Percentiles rank a stretch among this genome's conserved stretches.
Conservation (phyloP, 2,329 filamentous ascomycete species). For the Talaromyces sp. region DNA sequence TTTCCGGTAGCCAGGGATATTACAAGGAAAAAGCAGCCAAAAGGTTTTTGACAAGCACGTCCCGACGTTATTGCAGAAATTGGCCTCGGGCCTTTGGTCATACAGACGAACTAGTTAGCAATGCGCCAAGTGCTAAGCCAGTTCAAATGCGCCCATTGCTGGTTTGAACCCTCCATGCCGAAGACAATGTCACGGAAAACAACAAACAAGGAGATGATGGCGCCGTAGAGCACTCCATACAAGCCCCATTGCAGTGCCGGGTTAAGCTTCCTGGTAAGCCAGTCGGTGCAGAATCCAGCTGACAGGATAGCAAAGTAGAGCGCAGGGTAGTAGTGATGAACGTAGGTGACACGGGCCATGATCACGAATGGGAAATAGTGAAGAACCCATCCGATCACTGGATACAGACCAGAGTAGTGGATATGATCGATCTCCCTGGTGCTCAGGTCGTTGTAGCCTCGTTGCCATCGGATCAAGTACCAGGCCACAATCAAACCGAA, state of each 20-base stretch:
- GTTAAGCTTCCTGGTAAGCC: slow-evolving; percentile 64
- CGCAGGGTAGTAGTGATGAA: slow-evolving; percentile 98
- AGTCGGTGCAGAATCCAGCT: slow-evolving; percentile 84
- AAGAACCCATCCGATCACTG: slow-evolving; percentile 86
- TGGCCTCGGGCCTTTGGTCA: not conserved
- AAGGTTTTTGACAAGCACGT: not conserved
- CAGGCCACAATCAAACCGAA: slow-evolving; percentile 69
- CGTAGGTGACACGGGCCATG: slow-evolving; percentile 98
- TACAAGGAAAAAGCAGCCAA: not conserved
- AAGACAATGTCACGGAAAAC: slow-evolving; percentile 92
- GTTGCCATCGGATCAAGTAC: slow-evolving; percentile 93
- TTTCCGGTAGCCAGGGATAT: not conserved
- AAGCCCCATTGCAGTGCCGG: slow-evolving; percentile 59
- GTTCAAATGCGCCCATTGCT: slow-evolving; percentile 84
- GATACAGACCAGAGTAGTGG: slow-evolving; percentile 88
- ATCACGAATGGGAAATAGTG: slow-evolving; percentile 94
- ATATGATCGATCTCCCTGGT: slow-evolving; percentile 82
- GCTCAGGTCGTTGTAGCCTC: slow-evolving; percentile 79
- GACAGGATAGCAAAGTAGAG: slow-evolving; percentile 93
- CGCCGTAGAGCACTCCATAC: slow-evolving; percentile 69
- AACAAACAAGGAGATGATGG: slow-evolving; percentile 75
- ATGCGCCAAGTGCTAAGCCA: slow-evolving; percentile 89
- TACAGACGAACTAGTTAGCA: slow-evolving; percentile 47
- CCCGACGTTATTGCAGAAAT: not conserved
- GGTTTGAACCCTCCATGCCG: slow-evolving; percentile 82